These are phyloP conservation scores for Allomyces arbusculus DNA, from an alignment of 192 early-diverging fungal genomes.

Conservation along the genomic window DNA sequence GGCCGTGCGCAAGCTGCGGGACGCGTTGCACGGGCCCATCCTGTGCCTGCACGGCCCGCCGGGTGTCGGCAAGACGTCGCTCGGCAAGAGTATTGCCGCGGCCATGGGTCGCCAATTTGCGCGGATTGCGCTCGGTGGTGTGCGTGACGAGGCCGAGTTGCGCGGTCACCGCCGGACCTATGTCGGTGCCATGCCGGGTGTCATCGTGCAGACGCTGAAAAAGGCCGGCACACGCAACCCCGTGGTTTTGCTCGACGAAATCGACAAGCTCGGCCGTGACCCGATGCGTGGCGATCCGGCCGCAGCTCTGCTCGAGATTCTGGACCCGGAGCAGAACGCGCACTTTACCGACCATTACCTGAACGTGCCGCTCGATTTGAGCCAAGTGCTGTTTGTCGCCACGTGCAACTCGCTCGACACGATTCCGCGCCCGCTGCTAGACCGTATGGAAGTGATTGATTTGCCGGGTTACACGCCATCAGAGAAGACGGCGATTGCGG, in stretches of 20 bases:
- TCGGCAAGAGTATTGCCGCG: conserved; percentile 58
- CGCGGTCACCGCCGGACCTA: conserved; percentile 73
- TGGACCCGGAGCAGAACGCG: conserved; percentile 72
- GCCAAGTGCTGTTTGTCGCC: conserved; percentile 58
- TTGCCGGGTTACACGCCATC: conserved; percentile 64
- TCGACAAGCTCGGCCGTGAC: conserved; percentile 57
- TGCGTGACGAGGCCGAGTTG: conserved; percentile 75
- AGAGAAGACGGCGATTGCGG: conserved; percentile 61
- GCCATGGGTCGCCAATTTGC: conserved; percentile 60
- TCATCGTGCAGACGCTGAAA: conserved; percentile 50
- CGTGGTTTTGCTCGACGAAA: conserved; percentile 62
- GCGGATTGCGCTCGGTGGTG: conserved; percentile 61
- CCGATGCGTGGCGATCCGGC: conserved; percentile 49
- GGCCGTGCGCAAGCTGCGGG: conserved; percentile 56
- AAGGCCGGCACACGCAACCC: conserved; percentile 57
- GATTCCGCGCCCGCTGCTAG: conserved; percentile 54
- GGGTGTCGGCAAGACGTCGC: conserved; percentile 62
- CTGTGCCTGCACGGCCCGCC: conserved; percentile 46
- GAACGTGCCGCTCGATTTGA: conserved; percentile 40
- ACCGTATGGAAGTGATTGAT: conserved; percentile 66
- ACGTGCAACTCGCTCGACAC: conserved; percentile 61
- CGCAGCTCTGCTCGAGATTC: conserved; percentile 60
- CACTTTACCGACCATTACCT: conserved; percentile 67
- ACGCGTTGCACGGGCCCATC: conserved; percentile 52
- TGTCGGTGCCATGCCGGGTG: conserved; percentile 63